Base-by-base conservation (phyloP, 2,329 filamentous ascomycete species). In the Stromatinia cepivora region DNA sequence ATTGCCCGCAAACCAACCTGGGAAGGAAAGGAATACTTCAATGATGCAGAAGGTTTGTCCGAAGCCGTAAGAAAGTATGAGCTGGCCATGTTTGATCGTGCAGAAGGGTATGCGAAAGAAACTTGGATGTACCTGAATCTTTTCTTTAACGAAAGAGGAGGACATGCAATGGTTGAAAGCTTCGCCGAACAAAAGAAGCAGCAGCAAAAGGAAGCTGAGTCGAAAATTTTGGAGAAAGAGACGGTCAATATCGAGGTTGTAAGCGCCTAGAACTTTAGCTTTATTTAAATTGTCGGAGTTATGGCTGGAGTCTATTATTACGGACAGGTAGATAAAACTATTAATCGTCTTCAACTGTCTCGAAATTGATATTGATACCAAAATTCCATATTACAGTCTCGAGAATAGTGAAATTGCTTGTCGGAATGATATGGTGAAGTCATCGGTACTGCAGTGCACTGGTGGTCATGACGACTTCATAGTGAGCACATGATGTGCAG, bases 1-100 rank as follows among this genome's bases (percentile, higher is more conserved):
- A 64, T 64, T 64, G 61, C 61, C 42, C 81, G 80, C 79, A 70
- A 78, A 57, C 71, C 77, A 54, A 79, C 80, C 68, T 69, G 74
- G 73, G 20, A 63, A 39, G 70, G 70, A 28, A 71, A 36, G 31
- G 54, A 70, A 28, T 70, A 70, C 42, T 57, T 72, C 6, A 42
- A 69, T 15, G 61, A 64, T 42, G 48, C 46, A 13, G 17, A 34
- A 25, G 61, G 61, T 52, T 20, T 64, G 15, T 64, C 61, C 9
- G 50, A 70, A 42, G 65, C 66, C 25, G 64, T 73, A 67, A 63
- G 66, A 42, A 67, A 72, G 45, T 73, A 72, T 56, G 70, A 72
- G 58, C 31, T 63, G 28, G 68, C 67, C 13, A 72, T 71, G 72
- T 73, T 72, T 46, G 68, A 69, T 70, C 70, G 70, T 56, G 69